A percentile compares a stretch with the other conserved stretches of the same genome.
These are phyloP conservation scores for Echeveria elegans DNA, from an alignment of 164 flowering plant genomes.

Conservation along the genomic window DNA sequence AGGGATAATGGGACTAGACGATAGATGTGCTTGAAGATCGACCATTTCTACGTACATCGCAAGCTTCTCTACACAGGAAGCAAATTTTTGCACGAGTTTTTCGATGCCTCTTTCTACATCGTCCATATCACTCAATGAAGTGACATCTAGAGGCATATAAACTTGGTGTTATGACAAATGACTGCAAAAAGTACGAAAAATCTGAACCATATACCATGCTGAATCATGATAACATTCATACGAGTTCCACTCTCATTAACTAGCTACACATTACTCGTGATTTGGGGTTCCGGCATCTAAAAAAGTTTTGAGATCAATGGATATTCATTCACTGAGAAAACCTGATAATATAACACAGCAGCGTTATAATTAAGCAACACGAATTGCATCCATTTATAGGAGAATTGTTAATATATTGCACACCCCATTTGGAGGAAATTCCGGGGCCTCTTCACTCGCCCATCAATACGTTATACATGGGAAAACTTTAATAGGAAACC, in stretches of 20 bases:
- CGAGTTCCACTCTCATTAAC: too few species aligned
- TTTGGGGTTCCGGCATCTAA: constrained; percentile 16
- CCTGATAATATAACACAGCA: constrained; percentile 20
- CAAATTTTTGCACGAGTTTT: neutral
- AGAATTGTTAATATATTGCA: neutral
- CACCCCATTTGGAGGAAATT: constrained; percentile 11
- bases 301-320: constrained; percentile 14
- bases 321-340: constrained; percentile 20
- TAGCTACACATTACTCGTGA: constrained; percentile 34
- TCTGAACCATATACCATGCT: neutral
- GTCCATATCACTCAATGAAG: neutral
- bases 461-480: constrained; percentile 21
- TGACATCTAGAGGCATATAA: neutral
- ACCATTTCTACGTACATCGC: neutral
- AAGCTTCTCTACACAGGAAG: constrained; percentile 3
- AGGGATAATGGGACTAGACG: constrained; percentile 1
- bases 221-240: neutral
- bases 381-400: too few species aligned
- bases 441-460: constrained; percentile 16
- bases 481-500: neutral
- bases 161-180: neutral
- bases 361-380: too few species aligned
- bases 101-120: neutral
- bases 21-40: neutral
- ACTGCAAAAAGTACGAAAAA: neutral